Conservation (phyloP, 2,329 filamentous ascomycete species). For the Cylindrodendrum hubeiense region DNA sequence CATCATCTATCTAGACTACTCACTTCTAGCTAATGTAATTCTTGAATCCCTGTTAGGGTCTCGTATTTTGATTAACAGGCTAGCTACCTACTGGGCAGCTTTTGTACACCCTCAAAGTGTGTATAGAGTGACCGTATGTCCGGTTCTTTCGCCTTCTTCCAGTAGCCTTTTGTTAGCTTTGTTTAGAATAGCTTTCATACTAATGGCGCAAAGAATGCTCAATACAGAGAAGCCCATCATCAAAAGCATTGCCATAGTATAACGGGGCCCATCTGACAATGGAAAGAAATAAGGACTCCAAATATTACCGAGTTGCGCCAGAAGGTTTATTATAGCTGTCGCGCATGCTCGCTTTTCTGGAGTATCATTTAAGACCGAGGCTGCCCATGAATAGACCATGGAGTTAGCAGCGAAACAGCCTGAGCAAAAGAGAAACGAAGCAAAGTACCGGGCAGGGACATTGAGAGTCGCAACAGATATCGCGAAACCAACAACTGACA, state of each 20-base stretch:
- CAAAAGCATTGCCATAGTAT: constrained; percentile 38
- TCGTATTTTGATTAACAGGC: too few relatives aligned
- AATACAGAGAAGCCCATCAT: constrained; percentile 35
- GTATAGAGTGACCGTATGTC: too few relatives aligned
- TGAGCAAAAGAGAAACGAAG: constrained; percentile 34
- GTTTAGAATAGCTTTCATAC: too few relatives aligned
- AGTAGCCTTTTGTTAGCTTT: too few relatives aligned
- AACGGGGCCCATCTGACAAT: constrained; percentile 37
- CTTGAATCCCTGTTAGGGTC: too few relatives aligned
- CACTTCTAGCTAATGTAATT: too few relatives aligned
- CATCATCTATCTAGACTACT: too few relatives aligned
- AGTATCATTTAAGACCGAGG: constrained; percentile 48
- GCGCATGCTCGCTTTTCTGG: constrained; percentile 49
- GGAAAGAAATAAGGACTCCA: constrained; percentile 46
- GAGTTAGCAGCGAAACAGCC: constrained; percentile 46
- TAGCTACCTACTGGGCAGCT: too few relatives aligned
- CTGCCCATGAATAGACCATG: constrained; percentile 51
- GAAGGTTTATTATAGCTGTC: constrained; percentile 38
- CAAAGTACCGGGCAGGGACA: constrained; percentile 32
- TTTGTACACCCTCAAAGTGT: too few relatives aligned
- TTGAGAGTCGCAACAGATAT: constrained; percentile 39
- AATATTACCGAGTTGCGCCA: constrained; percentile 40
- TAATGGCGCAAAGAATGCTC: too few relatives aligned
- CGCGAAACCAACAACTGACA: constrained; percentile 36
- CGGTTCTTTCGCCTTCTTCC: too few relatives aligned